A percentile compares a stretch with the other conserved stretches of the same genome.
Evolutionary conservation across 495 filamentous ascomycete species (phyloP).

Genomic region (Trichodelitschia bisporula): DNA sequence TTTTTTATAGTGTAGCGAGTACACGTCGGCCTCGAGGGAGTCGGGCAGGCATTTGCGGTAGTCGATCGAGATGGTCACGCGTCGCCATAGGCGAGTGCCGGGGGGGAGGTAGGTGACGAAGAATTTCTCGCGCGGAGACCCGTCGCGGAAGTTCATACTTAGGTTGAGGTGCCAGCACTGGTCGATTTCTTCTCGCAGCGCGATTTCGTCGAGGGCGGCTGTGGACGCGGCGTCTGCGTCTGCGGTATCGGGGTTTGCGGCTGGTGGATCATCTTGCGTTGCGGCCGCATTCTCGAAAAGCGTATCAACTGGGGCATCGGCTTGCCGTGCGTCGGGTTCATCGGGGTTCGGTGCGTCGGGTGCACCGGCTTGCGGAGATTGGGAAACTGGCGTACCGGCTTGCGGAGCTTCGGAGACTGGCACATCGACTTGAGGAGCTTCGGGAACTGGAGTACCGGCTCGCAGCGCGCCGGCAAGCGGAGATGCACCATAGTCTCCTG

Average conservation of each 20-base stretch:
- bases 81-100: constrained; percentile 51
- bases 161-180: constrained; percentile 86
- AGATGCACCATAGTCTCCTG: too few species aligned
- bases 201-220: constrained; percentile 6
- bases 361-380: too few species aligned
- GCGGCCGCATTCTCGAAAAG: constrained; percentile 1
- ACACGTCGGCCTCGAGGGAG: constrained; percentile 68
- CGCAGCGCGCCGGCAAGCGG: too few species aligned
- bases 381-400: too few species aligned
- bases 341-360: too few species aligned
- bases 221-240: background rate
- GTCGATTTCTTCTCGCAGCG: constrained; percentile 59
- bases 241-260: background rate
- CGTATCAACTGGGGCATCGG: too few species aligned
- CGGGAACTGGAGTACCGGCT: too few species aligned
- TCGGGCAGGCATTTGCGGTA: constrained; percentile 61
- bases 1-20: constrained; percentile 54
- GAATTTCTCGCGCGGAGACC: constrained; percentile 88
- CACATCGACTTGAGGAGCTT: too few species aligned
- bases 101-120: constrained; percentile 85
- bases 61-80: constrained; percentile 83
- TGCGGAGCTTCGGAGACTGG: too few species aligned
- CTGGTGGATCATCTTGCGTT: background rate
- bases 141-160: constrained; percentile 95
- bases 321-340: too few species aligned